Evolutionary conservation across 805 yeast genomes (phyloP).

Genomic region (Phaffomyces thermotolerans): DNA sequence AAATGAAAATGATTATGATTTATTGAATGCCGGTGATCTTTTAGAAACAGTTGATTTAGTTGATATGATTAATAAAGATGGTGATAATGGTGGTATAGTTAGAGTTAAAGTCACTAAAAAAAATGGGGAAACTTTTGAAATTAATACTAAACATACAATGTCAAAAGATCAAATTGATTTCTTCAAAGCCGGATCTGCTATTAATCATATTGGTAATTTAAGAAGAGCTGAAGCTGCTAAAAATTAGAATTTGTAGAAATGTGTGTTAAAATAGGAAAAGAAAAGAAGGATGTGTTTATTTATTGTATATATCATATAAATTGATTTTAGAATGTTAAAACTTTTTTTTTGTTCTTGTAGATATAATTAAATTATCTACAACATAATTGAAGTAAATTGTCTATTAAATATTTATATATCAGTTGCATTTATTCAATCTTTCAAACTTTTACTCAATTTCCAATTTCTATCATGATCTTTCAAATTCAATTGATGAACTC

Average conservation of each 20-base stretch:
- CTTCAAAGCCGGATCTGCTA: conserved; percentile 96
- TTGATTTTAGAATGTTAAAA: neutral
- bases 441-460: conserved; percentile 49
- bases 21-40: conserved; percentile 66
- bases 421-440: neutral
- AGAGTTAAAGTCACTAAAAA: conserved; percentile 66
- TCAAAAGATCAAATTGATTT: conserved; percentile 92
- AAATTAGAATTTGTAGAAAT: neutral
- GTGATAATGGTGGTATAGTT: conserved; percentile 81
- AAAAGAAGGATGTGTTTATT: neutral
- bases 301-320: neutral
- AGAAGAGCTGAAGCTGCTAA: conserved; percentile 27
- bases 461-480: conserved; percentile 64
- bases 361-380: neutral
- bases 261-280: too few relatives aligned
- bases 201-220: conserved; percentile 76
- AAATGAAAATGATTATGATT: conserved; percentile 83
- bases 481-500: conserved; percentile 52
- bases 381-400: neutral
- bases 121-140: conserved; percentile 61
- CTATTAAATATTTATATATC: neutral
- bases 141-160: conserved; percentile 90
- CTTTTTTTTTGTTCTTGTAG: neutral
- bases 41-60: conserved; percentile 66
- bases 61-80: conserved; percentile 73